phyloP scores from a whole-genome alignment of 352 stramenopile genomes.

The Phytophthora idaei region DNA sequence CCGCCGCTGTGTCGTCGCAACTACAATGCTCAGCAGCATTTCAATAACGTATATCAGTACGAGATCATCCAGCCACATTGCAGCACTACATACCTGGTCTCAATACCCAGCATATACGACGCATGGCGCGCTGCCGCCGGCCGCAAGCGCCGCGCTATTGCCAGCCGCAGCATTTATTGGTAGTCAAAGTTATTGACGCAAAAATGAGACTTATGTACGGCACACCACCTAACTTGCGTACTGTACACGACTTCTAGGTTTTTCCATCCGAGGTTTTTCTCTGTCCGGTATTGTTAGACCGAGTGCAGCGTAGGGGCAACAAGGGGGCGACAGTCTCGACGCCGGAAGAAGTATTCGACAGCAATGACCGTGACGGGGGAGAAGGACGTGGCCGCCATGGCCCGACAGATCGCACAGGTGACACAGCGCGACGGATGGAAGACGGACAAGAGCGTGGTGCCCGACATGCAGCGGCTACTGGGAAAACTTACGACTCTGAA shows the following conservation, averaged over 20 bases:
- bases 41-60: neutral
- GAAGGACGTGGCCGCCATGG: constrained; percentile 68
- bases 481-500: constrained; percentile 76
- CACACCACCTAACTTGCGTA: neutral
- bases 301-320: constrained; percentile 12
- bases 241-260: constrained; percentile 2
- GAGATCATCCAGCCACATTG: neutral
- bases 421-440: constrained; percentile 72
- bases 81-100: constrained; percentile 72
- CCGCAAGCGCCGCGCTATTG: neutral
- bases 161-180: constrained; percentile 5
- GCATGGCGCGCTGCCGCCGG: constrained; percentile 21
- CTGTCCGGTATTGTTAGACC: constrained; percentile 20
- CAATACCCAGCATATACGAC: constrained; percentile 93
- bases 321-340: constrained; percentile 3
- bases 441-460: constrained; percentile 56
- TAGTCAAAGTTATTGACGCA: neutral
- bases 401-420: constrained; percentile 70
- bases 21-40: constrained; percentile 35
- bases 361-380: constrained; percentile 41
- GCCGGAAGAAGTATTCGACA: constrained; percentile 10
- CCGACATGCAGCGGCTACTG: constrained; percentile 72
- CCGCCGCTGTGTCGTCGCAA: constrained; percentile 95
- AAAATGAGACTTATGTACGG: neutral
- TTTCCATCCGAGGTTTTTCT: constrained; percentile 15